These are phyloP conservation scores for Magnusiomyces tetraspermus DNA, from an alignment of 1,139 yeast species.

Conservation along the genomic window DNA sequence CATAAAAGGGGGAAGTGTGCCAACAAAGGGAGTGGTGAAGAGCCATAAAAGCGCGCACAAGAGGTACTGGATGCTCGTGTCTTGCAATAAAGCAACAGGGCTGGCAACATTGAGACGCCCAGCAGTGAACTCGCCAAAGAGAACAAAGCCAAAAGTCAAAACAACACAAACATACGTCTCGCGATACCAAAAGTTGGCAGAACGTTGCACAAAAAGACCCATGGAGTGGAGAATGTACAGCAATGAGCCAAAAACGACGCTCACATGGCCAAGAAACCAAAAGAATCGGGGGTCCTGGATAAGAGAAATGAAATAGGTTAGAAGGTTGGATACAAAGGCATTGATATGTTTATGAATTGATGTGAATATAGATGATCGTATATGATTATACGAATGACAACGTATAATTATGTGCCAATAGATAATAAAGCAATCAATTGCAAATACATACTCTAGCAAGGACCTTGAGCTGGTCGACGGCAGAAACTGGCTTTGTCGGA, in stretches of 20 bases:
- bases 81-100: slow-evolving; percentile 36
- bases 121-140: slow-evolving; percentile 43
- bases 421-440: background rate
- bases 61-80: slow-evolving; percentile 63
- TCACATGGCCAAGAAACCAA: slow-evolving; percentile 43
- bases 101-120: slow-evolving; percentile 19
- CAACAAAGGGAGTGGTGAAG: slow-evolving; percentile 41
- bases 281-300: slow-evolving; percentile 11
- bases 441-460: background rate
- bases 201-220: slow-evolving; percentile 24
- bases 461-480: background rate
- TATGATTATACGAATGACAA: background rate
- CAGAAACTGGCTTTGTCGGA: background rate
- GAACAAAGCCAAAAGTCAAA: slow-evolving; percentile 67
- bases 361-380: no score
- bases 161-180: slow-evolving; percentile 56
- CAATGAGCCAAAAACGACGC: slow-evolving; percentile 48
- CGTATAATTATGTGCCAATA: background rate
- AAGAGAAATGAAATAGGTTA: no score
- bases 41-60: slow-evolving; percentile 51
- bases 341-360: no score
- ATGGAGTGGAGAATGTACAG: slow-evolving; percentile 44
- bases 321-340: no score
- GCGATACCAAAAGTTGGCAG: slow-evolving; percentile 45
- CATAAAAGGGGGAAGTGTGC: slow-evolving; percentile 58